Percentiles rank a stretch among this genome's conserved stretches.
These are phyloP conservation scores for Fragaria nilgerrensis DNA, from an alignment of 306 rosid genomes.

Conservation along the genomic window DNA sequence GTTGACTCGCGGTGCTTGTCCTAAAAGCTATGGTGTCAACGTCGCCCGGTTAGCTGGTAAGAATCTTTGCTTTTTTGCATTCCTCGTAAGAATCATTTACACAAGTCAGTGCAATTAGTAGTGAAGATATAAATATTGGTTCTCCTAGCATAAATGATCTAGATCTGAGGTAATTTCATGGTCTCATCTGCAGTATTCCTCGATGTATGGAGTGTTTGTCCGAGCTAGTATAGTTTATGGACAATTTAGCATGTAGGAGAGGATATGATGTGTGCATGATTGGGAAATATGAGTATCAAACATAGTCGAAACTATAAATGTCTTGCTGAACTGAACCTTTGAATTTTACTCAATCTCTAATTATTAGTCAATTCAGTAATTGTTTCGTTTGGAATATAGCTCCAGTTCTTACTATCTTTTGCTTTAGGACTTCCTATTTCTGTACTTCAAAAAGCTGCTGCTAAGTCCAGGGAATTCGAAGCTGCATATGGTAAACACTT, in stretches of 20 bases:
- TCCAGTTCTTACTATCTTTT: not conserved
- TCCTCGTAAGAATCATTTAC: not conserved
- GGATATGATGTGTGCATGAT: not conserved
- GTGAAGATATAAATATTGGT: slow-evolving; percentile 3
- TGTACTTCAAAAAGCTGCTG: slow-evolving; percentile 70
- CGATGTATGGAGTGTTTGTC: not conserved
- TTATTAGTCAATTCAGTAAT: not conserved
- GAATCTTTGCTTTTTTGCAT: slow-evolving; percentile 15
- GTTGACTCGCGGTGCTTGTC: slow-evolving; percentile 82
- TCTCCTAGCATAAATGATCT: not conserved
- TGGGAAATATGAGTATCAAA: not conserved
- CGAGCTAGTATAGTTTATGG: not conserved
- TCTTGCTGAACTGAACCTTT: not conserved
- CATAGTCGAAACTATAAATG: not conserved
- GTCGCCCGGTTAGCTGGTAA: slow-evolving; percentile 93
- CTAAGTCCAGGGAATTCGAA: slow-evolving; percentile 82
- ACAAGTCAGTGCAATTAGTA: not conserved
- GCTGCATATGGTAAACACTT: slow-evolving; percentile 56
- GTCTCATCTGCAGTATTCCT: not conserved
- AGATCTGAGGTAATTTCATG: not conserved
- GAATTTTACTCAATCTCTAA: not conserved
- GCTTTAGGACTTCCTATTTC: slow-evolving; percentile 56
- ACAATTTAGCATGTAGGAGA: not conserved
- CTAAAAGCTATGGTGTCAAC: slow-evolving; percentile 96
- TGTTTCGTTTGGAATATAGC: not conserved